phyloP scores from a whole-genome alignment of 768 basidiomycete genomes.

The Trametes cingulata region DNA sequence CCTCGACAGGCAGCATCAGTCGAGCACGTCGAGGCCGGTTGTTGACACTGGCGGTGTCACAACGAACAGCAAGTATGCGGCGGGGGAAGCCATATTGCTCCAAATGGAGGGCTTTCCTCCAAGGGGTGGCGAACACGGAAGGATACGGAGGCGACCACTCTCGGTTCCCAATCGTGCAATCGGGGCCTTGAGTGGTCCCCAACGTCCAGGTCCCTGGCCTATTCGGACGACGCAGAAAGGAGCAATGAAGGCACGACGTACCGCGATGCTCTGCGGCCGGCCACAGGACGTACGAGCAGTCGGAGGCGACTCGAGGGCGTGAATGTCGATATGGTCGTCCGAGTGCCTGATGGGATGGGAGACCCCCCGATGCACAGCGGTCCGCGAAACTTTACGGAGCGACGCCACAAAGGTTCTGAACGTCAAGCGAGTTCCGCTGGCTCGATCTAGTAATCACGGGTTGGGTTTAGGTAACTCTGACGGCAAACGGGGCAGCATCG shows the following conservation, averaged over 20 bases:
- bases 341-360: not conserved
- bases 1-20: not conserved
- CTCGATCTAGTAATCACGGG: conserved; percentile 6
- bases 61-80: not conserved
- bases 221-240: not conserved
- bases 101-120: not conserved
- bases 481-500: not conserved
- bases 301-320: not conserved
- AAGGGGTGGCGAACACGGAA: not conserved
- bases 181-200: conserved; percentile 1
- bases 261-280: conserved; percentile 1
- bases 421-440: not conserved
- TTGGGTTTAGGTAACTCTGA: conserved; percentile 6
- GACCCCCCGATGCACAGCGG: conserved; percentile 10
- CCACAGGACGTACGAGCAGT: not conserved
- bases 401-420: conserved; percentile 12
- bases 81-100: not conserved
- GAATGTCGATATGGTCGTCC: not conserved
- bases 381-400: not conserved
- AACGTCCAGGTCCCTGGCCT: not conserved
- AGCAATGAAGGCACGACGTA: conserved; percentile 2
- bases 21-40: not conserved
- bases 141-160: not conserved
- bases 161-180: conserved; percentile 9
- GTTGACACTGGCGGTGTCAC: not conserved